These are phyloP conservation scores for Solanum hybrid DNA, from an alignment of 305 asterid genomes.

Conservation along the genomic window DNA sequence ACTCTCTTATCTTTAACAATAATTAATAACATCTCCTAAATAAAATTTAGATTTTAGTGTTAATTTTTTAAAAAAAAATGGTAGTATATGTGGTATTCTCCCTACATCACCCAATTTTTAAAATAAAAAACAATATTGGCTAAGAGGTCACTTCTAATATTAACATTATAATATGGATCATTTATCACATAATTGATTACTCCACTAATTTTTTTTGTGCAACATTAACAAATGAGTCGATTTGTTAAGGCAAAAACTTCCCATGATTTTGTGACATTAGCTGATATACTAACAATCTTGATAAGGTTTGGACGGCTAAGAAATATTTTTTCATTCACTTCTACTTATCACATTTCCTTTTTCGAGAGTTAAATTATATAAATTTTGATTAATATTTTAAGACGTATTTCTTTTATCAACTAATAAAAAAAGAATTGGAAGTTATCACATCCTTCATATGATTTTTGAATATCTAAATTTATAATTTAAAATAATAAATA, in stretches of 20 bases:
- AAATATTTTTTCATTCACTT: background rate
- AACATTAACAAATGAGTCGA: background rate
- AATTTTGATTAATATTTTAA: too few relatives aligned
- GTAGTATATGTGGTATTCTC: background rate
- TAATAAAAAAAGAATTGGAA: too few relatives aligned
- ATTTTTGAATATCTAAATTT: too few relatives aligned
- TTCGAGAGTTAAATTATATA: too few relatives aligned
- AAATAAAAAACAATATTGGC: background rate
- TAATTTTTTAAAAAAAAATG: background rate
- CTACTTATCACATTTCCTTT: accelerated
- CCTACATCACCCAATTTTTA: background rate
- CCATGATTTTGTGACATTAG: background rate
- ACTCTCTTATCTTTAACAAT: background rate
- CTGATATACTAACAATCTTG: background rate
- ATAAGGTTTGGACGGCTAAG: background rate
- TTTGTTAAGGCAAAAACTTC: background rate
- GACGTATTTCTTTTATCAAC: too few relatives aligned
- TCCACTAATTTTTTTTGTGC: background rate
- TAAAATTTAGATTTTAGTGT: background rate
- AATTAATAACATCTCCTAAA: background rate
- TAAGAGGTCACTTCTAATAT: background rate
- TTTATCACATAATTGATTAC: background rate
- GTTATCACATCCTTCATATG: too few relatives aligned
- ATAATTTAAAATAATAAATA: too few relatives aligned
- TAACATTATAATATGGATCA: background rate